Evolutionary conservation across 1,284 basidiomycete genomes (phyloP).

Genomic region (Malassezia brasiliensis): DNA sequence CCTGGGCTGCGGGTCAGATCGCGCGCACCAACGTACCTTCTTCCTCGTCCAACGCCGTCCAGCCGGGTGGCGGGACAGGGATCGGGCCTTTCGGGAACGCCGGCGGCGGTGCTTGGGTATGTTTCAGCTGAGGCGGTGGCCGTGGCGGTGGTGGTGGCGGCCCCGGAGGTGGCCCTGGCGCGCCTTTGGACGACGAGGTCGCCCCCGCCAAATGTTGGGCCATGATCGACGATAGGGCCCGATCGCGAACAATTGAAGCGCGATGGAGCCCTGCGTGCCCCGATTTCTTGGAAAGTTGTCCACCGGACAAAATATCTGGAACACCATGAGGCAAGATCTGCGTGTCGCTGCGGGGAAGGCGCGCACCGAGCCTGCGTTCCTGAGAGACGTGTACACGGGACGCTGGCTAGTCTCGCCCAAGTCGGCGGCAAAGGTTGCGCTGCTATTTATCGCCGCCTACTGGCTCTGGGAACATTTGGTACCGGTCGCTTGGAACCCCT

Average conservation of each 20-base stretch:
- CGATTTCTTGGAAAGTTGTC: no score
- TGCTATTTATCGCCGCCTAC: slow-evolving; percentile 64
- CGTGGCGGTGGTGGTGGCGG: slow-evolving; percentile 24
- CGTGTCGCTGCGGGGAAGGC: not conserved
- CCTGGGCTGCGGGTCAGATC: slow-evolving; percentile 18
- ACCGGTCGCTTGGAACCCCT: slow-evolving; percentile 60
- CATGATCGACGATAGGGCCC: not conserved
- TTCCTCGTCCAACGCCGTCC: not conserved
- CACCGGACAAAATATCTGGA: not conserved
- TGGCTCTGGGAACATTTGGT: slow-evolving; percentile 60
- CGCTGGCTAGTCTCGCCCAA: slow-evolving; percentile 41
- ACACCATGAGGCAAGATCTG: not conserved
- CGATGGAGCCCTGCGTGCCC: no score
- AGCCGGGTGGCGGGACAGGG: not conserved
- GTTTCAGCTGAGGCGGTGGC: slow-evolving; percentile 16
- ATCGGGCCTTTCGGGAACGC: not conserved
- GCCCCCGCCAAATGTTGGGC: not conserved
- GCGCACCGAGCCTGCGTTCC: not conserved
- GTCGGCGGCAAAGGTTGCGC: slow-evolving; percentile 52
- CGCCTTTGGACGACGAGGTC: no score
- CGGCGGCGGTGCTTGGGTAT: not conserved
- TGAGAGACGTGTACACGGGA: slow-evolving; percentile 4
- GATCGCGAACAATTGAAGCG: no score
- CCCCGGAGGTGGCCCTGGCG: slow-evolving; percentile 9
- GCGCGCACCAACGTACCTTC: not conserved